Evolutionary conservation across 495 filamentous ascomycete species (phyloP).

Genomic region (Bacidia rubella): DNA sequence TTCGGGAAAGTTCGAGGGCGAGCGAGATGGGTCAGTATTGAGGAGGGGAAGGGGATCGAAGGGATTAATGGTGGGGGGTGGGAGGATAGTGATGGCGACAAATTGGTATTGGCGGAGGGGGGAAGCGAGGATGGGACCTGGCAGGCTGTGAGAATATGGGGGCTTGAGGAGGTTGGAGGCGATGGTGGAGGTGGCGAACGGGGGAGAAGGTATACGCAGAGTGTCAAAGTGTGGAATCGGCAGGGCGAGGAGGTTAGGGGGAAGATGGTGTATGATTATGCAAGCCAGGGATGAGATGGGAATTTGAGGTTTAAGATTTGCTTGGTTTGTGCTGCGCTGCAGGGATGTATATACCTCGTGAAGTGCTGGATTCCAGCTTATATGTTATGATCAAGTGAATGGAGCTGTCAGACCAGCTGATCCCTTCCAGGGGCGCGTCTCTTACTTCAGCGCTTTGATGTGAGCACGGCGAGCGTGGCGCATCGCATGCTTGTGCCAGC

Average conservation of each 20-base stretch:
- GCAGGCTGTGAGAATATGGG: constrained; percentile 27
- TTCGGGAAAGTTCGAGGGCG: constrained; percentile 13
- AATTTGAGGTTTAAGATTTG: no score
- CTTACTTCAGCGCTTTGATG: neutral
- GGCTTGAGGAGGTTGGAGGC: constrained; percentile 30
- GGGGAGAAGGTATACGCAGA: constrained; percentile 38
- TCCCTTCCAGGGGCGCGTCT: neutral
- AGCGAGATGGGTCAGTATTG: constrained; percentile 10
- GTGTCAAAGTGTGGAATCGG: constrained; percentile 40
- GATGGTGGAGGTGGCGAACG: no score
- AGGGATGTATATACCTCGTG: no score
- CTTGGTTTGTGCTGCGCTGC: neutral
- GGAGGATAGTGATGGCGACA: constrained; percentile 10
- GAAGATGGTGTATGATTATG: constrained; percentile 51
- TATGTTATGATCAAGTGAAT: no score
- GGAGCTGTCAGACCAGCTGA: neutral
- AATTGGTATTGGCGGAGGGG: constrained; percentile 9
- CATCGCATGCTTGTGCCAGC: neutral
- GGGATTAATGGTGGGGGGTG: constrained; percentile 3
- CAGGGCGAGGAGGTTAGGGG: constrained; percentile 35
- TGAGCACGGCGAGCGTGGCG: neutral
- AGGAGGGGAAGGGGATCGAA: constrained; percentile 5
- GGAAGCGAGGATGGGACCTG: constrained; percentile 6
- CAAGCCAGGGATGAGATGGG: neutral
- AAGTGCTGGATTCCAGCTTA: neutral